A percentile compares a stretch with the other conserved stretches of the same genome.
These are phyloP conservation scores for Pichia kudriavzevii DNA, from an alignment of 1,139 yeast species.

Conservation along the genomic window DNA sequence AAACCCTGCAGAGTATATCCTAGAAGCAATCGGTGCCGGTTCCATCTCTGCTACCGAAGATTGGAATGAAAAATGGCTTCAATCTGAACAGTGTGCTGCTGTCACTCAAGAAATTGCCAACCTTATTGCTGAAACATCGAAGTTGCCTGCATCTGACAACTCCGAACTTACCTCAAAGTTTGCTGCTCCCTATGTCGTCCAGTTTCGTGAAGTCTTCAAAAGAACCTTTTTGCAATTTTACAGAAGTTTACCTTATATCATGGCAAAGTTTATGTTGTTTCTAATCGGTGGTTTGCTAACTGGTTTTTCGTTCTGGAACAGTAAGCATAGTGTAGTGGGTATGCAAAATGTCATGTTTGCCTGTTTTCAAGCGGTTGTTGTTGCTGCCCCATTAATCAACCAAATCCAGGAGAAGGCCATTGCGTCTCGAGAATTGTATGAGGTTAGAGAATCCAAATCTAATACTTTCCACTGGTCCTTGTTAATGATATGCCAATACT, in stretches of 20 bases:
- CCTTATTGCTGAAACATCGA: conserved; percentile 13
- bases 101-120: conserved; percentile 24
- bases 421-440: conserved; percentile 44
- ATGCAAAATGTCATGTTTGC: conserved; percentile 47
- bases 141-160: conserved; percentile 12
- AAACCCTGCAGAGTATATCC: conserved; percentile 25
- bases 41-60: conserved; percentile 37
- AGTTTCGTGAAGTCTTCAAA: conserved; percentile 33
- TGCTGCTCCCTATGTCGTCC: conserved; percentile 33
- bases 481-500: conserved; percentile 42
- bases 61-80: conserved; percentile 40
- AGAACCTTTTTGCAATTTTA: conserved; percentile 39
- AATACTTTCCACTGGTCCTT: conserved; percentile 60
- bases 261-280: conserved; percentile 34
- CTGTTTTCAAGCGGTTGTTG: conserved; percentile 39
- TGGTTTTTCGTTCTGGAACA: conserved; percentile 48
- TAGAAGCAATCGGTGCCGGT: conserved; percentile 55
- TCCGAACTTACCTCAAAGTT: conserved; percentile 28
- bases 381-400: conserved; percentile 44
- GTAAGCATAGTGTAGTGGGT: conserved; percentile 38
- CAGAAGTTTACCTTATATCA: conserved; percentile 40
- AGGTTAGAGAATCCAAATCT: conserved; percentile 55
- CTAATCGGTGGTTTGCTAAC: conserved; percentile 37
- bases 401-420: conserved; percentile 51
- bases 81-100: conserved; percentile 18